Conservation (phyloP, 805 yeast genomes). For the Metschnikowia lachancei region DNA sequence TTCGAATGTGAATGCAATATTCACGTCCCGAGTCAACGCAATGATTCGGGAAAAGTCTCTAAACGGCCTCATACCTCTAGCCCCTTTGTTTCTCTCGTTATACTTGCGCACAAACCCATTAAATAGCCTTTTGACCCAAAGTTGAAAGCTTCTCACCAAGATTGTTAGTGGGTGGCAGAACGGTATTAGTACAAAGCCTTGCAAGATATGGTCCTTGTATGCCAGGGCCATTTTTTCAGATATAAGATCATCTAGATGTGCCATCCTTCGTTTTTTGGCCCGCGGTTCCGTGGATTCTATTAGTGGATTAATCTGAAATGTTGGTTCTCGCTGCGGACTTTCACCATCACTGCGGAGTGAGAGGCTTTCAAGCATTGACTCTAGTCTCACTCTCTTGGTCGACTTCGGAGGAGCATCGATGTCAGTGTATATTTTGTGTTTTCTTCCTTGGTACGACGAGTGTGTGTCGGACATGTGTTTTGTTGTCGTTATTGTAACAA, state of each 20-base stretch:
- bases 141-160: conserved; percentile 29
- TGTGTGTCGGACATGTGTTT: not conserved
- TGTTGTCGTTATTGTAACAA: not conserved
- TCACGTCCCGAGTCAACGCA: conserved; percentile 21
- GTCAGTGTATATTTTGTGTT: conserved; percentile 7
- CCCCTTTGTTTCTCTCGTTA: conserved; percentile 18
- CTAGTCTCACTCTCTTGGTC: conserved; percentile 32
- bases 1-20: conserved; percentile 18
- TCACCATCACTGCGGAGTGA: conserved; percentile 19
- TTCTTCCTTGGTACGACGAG: not conserved
- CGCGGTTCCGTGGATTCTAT: conserved; percentile 7
- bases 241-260: conserved; percentile 21
- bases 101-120: conserved; percentile 33
- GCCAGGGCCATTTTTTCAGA: conserved; percentile 26
- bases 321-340: conserved; percentile 1
- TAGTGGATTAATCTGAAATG: conserved; percentile 14
- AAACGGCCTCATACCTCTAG: conserved; percentile 19
- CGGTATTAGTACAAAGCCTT: conserved; percentile 23
- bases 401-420: conserved; percentile 1
- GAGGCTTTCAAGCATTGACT: conserved; percentile 27
- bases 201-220: conserved; percentile 21
- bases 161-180: conserved; percentile 29
- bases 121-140: conserved; percentile 37
- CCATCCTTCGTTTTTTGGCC: conserved; percentile 1
- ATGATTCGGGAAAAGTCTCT: conserved; percentile 25